phyloP scores from a whole-genome alignment of 75 land plant species.

The Picea sitchensis region DNA sequence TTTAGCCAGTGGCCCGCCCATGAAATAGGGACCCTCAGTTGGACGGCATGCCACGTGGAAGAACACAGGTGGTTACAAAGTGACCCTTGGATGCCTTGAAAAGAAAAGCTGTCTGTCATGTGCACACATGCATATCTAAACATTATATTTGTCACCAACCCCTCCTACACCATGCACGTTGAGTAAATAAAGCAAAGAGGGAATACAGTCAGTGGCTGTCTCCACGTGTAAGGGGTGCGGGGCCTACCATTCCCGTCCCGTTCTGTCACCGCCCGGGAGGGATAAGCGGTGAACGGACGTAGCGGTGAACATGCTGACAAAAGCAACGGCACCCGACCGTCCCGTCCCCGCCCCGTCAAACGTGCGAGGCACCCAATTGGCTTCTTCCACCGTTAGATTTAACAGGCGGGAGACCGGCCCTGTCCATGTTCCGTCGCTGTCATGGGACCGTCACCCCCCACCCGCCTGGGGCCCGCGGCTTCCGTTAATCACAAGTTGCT shows the following conservation, averaged over 20 bases:
- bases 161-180: constrained; percentile 9
- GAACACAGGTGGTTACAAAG: background rate
- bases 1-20: no score
- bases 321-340: constrained; percentile 9
- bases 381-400: background rate
- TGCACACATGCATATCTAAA: background rate
- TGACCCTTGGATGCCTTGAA: background rate
- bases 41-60: background rate
- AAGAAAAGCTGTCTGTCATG: background rate
- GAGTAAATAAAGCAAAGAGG: background rate
- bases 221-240: background rate
- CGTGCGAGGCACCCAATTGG: background rate
- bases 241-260: background rate
- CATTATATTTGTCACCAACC: no score
- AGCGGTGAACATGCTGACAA: constrained; percentile 9
- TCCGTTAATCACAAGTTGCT: constrained; percentile 5
- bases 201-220: background rate
- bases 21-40: background rate
- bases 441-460: constrained; percentile 1
- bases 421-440: constrained; percentile 2
- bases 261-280: background rate
- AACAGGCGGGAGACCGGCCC: no score
- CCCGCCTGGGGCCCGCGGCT: background rate
- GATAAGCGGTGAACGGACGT: constrained; percentile 2
- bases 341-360: constrained; percentile 8